Evolutionary conservation across 1,284 basidiomycete genomes (phyloP).

Genomic region (Leccinum fuscescens): DNA sequence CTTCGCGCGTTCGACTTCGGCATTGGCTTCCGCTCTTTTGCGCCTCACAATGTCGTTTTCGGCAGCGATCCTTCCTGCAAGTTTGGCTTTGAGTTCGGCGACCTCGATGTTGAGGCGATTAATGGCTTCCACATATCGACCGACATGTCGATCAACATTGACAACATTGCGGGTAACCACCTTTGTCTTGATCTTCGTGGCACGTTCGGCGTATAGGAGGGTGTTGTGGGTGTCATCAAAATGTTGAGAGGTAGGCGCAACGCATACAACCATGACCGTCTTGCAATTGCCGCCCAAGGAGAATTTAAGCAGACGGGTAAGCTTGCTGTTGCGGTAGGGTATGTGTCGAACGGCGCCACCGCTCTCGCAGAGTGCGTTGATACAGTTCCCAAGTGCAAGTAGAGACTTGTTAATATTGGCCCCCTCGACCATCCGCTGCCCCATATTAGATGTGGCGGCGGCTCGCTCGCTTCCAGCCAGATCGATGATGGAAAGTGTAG

Average conservation of each 20-base stretch:
- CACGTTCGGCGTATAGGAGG: conserved; percentile 91
- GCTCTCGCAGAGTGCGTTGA: conserved; percentile 92
- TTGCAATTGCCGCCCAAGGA: conserved; percentile 97
- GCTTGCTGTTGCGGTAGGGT: conserved; percentile 95
- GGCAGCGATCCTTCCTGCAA: conserved; percentile 63
- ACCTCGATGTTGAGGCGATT: conserved; percentile 83
- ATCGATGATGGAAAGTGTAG: conserved; percentile 94
- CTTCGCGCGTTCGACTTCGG: conserved; percentile 70
- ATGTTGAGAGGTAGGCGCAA: conserved; percentile 90
- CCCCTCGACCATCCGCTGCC: conserved; percentile 95
- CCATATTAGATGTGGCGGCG: conserved; percentile 92
- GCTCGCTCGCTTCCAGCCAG: conserved; percentile 94
- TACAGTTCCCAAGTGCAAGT: conserved; percentile 92
- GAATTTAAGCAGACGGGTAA: conserved; percentile 93
- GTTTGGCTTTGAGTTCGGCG: conserved; percentile 81
- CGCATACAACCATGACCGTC: conserved; percentile 96
- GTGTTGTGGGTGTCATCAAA: conserved; percentile 99
- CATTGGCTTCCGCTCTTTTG: conserved; percentile 65
- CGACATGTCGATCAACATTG: conserved; percentile 90
- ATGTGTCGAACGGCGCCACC: conserved; percentile 83
- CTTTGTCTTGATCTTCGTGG: conserved; percentile 90
- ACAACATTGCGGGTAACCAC: conserved; percentile 79
- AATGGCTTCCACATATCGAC: conserved; percentile 92
- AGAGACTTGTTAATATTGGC: conserved; percentile 98
- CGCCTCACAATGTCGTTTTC: conserved; percentile 64